Percentiles rank a stretch among this genome's conserved stretches.
phyloP scores from a whole-genome alignment of 495 filamentous ascomycete genomes.

The Lasiosphaeria ovina region DNA sequence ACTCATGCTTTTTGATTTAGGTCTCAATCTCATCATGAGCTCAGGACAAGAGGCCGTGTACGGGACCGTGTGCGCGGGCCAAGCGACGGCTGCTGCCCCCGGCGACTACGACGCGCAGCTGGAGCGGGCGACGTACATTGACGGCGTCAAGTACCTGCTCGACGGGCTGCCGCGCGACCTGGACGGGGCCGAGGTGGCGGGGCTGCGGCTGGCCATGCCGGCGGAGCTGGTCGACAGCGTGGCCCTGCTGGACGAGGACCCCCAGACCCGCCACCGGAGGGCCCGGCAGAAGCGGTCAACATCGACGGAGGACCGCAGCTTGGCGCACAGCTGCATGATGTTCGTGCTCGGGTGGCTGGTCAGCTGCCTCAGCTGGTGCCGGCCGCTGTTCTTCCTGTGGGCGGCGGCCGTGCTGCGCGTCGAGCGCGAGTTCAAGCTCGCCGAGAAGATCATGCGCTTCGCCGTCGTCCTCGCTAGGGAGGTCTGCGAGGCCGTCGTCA shows the following conservation, averaged over 20 bases:
- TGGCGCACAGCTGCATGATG: conserved; percentile 17
- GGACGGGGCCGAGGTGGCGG: conserved; percentile 43
- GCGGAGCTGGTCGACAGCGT: conserved; percentile 2
- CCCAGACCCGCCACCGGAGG: not conserved
- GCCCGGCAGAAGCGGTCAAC: not conserved
- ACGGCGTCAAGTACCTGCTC: conserved; percentile 63
- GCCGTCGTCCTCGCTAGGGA: not conserved
- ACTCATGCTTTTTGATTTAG: conserved; percentile 5
- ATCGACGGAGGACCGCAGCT: not conserved
- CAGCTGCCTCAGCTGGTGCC: conserved; percentile 8
- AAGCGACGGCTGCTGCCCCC: too few species aligned
- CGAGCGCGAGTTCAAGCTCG: conserved; percentile 18
- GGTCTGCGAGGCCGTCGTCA: not conserved
- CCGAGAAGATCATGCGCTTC: conserved; percentile 7
- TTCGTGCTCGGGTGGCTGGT: conserved; percentile 12
- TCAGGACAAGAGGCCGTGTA: conserved; percentile 8
- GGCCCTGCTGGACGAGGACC: not conserved
- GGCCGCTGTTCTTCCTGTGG: conserved; percentile 6
- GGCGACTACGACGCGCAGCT: conserved; percentile 34
- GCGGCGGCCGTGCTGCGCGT: conserved; percentile 11
- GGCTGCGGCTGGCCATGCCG: conserved; percentile 49
- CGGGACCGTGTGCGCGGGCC: too few species aligned
- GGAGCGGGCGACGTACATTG: conserved; percentile 65
- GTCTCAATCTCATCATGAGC: conserved; percentile 20
- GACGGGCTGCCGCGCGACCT: conserved; percentile 62